Evolutionary conservation across 306 rosid genomes (phyloP).

Genomic region (Geum urbanum): DNA sequence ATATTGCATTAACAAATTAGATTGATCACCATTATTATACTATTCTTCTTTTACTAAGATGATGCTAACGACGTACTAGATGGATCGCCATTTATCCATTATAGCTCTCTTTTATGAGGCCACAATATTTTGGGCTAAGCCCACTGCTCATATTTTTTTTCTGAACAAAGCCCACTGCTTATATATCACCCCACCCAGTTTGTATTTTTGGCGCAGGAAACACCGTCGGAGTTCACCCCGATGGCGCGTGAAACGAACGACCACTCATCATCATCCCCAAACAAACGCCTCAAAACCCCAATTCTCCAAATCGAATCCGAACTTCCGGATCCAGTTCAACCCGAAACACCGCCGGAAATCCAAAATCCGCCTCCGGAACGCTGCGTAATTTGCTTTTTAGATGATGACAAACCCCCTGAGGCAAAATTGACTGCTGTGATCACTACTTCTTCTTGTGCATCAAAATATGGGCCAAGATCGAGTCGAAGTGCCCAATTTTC

Average conservation of each 20-base stretch:
- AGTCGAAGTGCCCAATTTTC: slow-evolving; percentile 78
- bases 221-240: background rate
- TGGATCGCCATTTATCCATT: no score
- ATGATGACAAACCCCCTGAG: slow-evolving; percentile 44
- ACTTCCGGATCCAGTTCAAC: background rate
- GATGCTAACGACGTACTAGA: no score
- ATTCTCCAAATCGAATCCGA: slow-evolving; percentile 1
- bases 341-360: background rate
- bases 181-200: background rate
- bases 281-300: slow-evolving; percentile 42
- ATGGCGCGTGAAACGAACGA: slow-evolving; percentile 34
- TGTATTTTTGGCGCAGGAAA: slow-evolving; percentile 12
- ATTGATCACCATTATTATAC: no score
- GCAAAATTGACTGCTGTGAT: slow-evolving; percentile 68
- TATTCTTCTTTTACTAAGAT: no score
- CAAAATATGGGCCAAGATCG: slow-evolving; percentile 75
- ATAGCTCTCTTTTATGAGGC: background rate
- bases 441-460: slow-evolving; percentile 72
- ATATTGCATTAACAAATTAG: no score
- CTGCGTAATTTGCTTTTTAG: slow-evolving; percentile 64
- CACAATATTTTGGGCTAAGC: background rate
- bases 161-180: background rate
- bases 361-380: slow-evolving; percentile 16
- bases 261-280: slow-evolving; percentile 19
- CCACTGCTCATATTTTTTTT: background rate